These are phyloP conservation scores for Botrytis galanthina DNA, from an alignment of 2,329 filamentous ascomycete genomes.

Conservation along the genomic window DNA sequence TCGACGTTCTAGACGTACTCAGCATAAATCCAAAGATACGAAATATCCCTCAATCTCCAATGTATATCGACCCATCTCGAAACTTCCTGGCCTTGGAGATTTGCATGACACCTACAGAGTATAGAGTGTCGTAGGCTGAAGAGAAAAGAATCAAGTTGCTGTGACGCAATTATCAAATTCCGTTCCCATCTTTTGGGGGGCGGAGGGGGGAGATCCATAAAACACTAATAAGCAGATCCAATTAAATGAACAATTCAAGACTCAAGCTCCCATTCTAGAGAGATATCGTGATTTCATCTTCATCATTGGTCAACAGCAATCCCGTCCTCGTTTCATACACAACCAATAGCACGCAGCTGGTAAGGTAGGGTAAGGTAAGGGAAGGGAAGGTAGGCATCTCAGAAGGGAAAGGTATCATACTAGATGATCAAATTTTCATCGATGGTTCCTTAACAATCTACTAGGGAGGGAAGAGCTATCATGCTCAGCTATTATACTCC, in stretches of 20 bases:
- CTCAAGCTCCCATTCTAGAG: not conserved
- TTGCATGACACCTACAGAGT: not conserved
- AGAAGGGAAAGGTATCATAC: not conserved
- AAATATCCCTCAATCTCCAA: not conserved
- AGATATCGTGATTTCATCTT: not conserved
- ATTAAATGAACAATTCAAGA: not conserved
- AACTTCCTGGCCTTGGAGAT: not conserved
- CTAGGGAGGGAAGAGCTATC: too few species aligned
- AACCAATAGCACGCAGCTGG: not conserved
- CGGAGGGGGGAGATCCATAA: not conserved
- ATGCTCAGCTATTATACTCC: too few species aligned
- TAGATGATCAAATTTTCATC: not conserved
- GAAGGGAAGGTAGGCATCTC: not conserved
- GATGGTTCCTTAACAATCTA: not conserved
- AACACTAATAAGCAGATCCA: not conserved
- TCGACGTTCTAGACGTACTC: not conserved
- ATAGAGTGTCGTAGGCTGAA: not conserved
- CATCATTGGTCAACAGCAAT: not conserved
- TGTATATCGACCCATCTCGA: not conserved
- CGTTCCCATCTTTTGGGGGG: not conserved
- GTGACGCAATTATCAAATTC: slow-evolving; percentile 16
- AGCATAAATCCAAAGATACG: not conserved
- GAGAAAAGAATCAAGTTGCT: slow-evolving; percentile 3
- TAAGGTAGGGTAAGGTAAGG: not conserved
- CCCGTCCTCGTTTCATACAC: not conserved